A percentile compares a stretch with the other conserved stretches of the same genome.
Conservation (phyloP, 345 rosid genomes). For the Theobroma cacao region DNA sequence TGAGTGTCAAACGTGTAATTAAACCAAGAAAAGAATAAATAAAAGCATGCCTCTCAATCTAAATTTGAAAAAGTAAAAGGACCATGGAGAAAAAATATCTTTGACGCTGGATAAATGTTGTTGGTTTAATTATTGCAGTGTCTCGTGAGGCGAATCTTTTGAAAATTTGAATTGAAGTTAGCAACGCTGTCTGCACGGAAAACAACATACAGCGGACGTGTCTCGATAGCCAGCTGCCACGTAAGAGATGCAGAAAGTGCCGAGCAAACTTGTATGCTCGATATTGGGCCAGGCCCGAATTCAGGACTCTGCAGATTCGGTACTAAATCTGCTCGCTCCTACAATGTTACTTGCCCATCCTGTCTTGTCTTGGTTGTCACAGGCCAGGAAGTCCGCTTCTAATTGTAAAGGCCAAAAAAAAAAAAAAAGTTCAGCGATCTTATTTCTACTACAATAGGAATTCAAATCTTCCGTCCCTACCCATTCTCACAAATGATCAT, state of each 20-base stretch:
- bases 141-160: constrained; percentile 6
- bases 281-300: background rate
- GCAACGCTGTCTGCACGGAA: background rate
- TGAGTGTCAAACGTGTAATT: no score
- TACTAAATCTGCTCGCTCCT: background rate
- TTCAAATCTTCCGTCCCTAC: no score
- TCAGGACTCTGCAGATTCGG: background rate
- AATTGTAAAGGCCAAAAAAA: no score
- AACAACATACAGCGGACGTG: background rate
- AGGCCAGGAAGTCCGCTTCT: no score
- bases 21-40: background rate
- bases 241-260: background rate
- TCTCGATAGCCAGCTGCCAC: background rate
- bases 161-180: constrained; percentile 5
- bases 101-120: background rate
- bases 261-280: background rate
- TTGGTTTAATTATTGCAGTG: background rate
- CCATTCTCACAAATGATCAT: no score
- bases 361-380: background rate
- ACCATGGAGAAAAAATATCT: background rate
- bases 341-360: background rate
- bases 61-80: background rate
- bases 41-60: background rate
- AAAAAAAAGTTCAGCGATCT: no score
- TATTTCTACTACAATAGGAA: no score